phyloP scores from a whole-genome alignment of 208 protist genomes.

The Trypanosoma lewisi region DNA sequence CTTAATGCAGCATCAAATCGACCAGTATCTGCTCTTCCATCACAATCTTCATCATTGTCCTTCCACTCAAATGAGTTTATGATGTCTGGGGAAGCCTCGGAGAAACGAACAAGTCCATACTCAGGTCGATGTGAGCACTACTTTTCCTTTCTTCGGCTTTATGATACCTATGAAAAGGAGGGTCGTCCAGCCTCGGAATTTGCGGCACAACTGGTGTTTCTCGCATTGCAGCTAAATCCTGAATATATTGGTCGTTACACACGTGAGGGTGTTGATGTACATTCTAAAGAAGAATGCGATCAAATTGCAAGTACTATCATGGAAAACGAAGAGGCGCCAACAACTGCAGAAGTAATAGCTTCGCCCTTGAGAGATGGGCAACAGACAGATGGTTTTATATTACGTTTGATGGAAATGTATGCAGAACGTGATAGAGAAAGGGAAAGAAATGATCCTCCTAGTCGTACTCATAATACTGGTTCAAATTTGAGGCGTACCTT shows the following conservation, averaged over 20 bases:
- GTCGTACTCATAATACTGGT: neutral
- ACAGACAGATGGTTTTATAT: slow-evolving; percentile 78
- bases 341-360: slow-evolving; percentile 73
- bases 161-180: slow-evolving; percentile 74
- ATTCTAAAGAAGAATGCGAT: slow-evolving; percentile 44
- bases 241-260: slow-evolving; percentile 66
- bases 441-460: neutral
- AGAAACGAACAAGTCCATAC: slow-evolving; percentile 15
- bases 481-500: slow-evolving; percentile 14
- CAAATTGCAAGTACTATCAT: slow-evolving; percentile 59
- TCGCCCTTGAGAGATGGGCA: slow-evolving; percentile 30
- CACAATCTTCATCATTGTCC: slow-evolving; percentile 26
- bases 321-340: slow-evolving; percentile 66
- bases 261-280: slow-evolving; percentile 48
- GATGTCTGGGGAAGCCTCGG: slow-evolving; percentile 4
- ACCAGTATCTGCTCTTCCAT: slow-evolving; percentile 19
- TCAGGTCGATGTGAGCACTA: slow-evolving; percentile 74
- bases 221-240: slow-evolving; percentile 76
- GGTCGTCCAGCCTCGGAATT: slow-evolving; percentile 46
- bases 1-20: slow-evolving; percentile 54
- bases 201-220: slow-evolving; percentile 69
- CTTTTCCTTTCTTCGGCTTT: slow-evolving; percentile 87
- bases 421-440: slow-evolving; percentile 33
- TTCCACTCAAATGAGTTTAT: slow-evolving; percentile 7
- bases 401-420: slow-evolving; percentile 86